A percentile compares a stretch with the other conserved stretches of the same genome.
Conservation (phyloP, 1,284 basidiomycete genomes). For the Cutaneotrichosporon sp. region DNA sequence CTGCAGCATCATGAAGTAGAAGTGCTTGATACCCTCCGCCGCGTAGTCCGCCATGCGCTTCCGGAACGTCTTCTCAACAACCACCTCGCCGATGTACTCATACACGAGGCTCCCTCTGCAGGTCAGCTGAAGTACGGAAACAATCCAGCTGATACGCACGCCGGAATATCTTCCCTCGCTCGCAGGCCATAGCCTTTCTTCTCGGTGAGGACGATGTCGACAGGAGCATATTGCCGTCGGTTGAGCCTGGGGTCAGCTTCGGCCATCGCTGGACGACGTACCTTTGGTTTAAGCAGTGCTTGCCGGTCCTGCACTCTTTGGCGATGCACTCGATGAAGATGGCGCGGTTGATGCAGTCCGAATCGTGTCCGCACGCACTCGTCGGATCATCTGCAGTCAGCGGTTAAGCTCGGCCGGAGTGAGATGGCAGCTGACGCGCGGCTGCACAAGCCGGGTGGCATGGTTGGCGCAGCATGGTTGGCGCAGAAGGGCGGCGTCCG, state of each 20-base stretch:
- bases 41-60: slow-evolving; percentile 93
- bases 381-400: slow-evolving; percentile 52
- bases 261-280: slow-evolving; percentile 49
- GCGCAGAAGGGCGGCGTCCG: too few relatives aligned
- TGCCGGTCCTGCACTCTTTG: slow-evolving; percentile 77
- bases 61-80: slow-evolving; percentile 78
- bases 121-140: not conserved
- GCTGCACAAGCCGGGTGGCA: too few relatives aligned
- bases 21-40: slow-evolving; percentile 88
- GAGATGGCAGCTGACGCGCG: too few relatives aligned
- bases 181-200: slow-evolving; percentile 94
- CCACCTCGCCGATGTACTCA: slow-evolving; percentile 97
- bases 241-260: slow-evolving; percentile 63
- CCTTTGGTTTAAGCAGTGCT: slow-evolving; percentile 89
- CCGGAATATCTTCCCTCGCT: slow-evolving; percentile 63
- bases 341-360: slow-evolving; percentile 94
- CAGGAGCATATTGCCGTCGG: slow-evolving; percentile 72
- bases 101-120: slow-evolving; percentile 86
- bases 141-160: slow-evolving; percentile 54
- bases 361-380: slow-evolving; percentile 77
- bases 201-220: slow-evolving; percentile 89
- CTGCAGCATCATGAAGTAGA: slow-evolving; percentile 99
- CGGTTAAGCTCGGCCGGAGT: not conserved
- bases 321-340: slow-evolving; percentile 93
- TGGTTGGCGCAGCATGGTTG: too few relatives aligned